A percentile compares a stretch with the other conserved stretches of the same genome.
Conservation (phyloP, 2,329 filamentous ascomycete species). For the Capronia coronata region DNA sequence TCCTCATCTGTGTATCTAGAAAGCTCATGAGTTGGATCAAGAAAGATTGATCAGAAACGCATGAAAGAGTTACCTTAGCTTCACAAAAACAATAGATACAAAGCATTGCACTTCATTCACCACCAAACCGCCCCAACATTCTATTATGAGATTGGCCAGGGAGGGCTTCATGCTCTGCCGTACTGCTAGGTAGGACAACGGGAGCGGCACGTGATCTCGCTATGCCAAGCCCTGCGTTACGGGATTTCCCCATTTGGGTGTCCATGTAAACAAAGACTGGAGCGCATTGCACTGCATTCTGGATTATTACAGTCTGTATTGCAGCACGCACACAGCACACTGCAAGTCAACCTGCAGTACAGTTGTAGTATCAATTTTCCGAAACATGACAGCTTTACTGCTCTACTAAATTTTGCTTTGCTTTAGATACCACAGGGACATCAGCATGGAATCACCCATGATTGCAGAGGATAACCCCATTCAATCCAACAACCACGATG, state of each 20-base stretch:
- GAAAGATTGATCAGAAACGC: too few species aligned
- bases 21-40: too few species aligned
- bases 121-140: neutral
- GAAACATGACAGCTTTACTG: too few species aligned
- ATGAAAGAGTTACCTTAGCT: too few species aligned
- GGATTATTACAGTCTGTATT: neutral
- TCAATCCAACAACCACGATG: constrained; percentile 3
- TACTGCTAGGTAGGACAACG: too few species aligned
- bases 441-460: constrained; percentile 10
- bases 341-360: neutral
- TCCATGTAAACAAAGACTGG: constrained; percentile 15
- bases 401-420: too few species aligned
- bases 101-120: neutral
- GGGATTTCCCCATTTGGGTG: constrained; percentile 3
- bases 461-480: constrained; percentile 12
- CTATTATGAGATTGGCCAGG: too few species aligned
- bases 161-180: too few species aligned
- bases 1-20: too few species aligned
- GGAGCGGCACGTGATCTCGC: constrained; percentile 3
- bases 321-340: neutral
- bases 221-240: neutral
- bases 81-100: too few species aligned
- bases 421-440: too few species aligned
- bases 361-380: neutral
- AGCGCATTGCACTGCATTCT: neutral